Conservation (phyloP, 108 stramenopile species). For the Poteriospumella lacustris region DNA sequence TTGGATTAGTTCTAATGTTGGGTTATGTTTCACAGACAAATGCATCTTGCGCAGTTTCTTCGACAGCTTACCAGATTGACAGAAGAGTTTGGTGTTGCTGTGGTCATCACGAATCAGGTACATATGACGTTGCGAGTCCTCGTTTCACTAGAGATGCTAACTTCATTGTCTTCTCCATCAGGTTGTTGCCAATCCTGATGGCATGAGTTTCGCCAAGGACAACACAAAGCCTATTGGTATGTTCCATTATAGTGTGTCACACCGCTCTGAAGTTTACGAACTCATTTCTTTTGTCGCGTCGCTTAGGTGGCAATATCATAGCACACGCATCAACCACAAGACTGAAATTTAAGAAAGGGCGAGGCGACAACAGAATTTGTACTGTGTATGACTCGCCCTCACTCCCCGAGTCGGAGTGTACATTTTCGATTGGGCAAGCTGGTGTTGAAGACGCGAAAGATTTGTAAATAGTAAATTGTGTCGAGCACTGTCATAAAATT, state of each 20-base stretch:
- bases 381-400: constrained; percentile 88
- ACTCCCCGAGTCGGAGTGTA: constrained; percentile 86
- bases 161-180: neutral
- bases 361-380: constrained; percentile 96
- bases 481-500: no score
- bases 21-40: constrained; percentile 57
- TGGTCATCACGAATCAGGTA: constrained; percentile 93
- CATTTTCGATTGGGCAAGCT: constrained; percentile 50
- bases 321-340: constrained; percentile 97
- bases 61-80: constrained; percentile 91
- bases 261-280: no score
- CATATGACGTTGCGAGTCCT: neutral
- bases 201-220: constrained; percentile 96
- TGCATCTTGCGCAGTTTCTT: constrained; percentile 89
- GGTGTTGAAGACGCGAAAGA: constrained; percentile 59
- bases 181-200: constrained; percentile 96
- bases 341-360: constrained; percentile 91
- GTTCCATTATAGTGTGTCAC: neutral
- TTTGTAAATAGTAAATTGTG: no score
- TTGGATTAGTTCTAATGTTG: neutral
- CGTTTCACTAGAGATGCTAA: neutral
- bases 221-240: constrained; percentile 87
- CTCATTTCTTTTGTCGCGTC: no score
- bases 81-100: constrained; percentile 96
- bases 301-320: constrained; percentile 88